Percentiles rank a stretch among this genome's conserved stretches.
These are phyloP conservation scores for Pestalotiopsis sp. DNA, from an alignment of 2,329 filamentous ascomycete species.

Conservation along the genomic window DNA sequence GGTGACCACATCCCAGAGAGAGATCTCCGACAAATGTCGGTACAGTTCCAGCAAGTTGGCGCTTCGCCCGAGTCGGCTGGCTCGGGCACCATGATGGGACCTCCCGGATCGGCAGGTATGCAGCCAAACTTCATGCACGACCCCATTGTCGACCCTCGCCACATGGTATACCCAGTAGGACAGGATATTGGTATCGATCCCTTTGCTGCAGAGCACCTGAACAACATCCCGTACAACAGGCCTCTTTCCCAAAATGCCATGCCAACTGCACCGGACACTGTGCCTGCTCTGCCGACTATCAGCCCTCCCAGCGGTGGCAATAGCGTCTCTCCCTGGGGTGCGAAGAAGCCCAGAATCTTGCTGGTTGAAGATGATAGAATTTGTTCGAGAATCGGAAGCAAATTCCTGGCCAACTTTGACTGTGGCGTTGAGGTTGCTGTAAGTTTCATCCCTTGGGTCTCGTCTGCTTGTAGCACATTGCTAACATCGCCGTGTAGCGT, in stretches of 20 bases:
- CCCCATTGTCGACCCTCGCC: constrained; percentile 57
- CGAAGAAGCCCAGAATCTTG: constrained; percentile 75
- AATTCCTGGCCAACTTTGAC: constrained; percentile 66
- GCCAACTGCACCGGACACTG: constrained; percentile 41
- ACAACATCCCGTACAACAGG: constrained; percentile 87
- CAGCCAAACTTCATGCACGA: constrained; percentile 50
- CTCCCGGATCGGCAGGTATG: constrained; percentile 43
- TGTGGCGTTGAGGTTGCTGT: constrained; percentile 70
- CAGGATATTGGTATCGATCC: constrained; percentile 91
- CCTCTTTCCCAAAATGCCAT: constrained; percentile 57
- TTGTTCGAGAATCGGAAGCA: constrained; percentile 68
- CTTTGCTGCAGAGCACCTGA: constrained; percentile 90
- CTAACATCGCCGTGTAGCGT: constrained; percentile 50
- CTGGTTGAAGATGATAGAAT: constrained; percentile 83
- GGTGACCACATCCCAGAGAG: constrained; percentile 55
- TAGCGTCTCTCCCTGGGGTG: constrained; percentile 55
- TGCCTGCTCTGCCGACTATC: constrained; percentile 32
- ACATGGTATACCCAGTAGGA: constrained; percentile 87
- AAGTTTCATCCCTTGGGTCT: constrained; percentile 33
- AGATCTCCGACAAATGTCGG: constrained; percentile 56
- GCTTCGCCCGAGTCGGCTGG: constrained; percentile 56
- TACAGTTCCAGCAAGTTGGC: constrained; percentile 50
- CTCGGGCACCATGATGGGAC: constrained; percentile 57
- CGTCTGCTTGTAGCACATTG: constrained; percentile 12
- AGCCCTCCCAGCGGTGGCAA: constrained; percentile 25